Evolutionary conservation across 225 moss, liverwort and hornwort species (phyloP).

Genomic region (Sphagnum tenellum): DNA sequence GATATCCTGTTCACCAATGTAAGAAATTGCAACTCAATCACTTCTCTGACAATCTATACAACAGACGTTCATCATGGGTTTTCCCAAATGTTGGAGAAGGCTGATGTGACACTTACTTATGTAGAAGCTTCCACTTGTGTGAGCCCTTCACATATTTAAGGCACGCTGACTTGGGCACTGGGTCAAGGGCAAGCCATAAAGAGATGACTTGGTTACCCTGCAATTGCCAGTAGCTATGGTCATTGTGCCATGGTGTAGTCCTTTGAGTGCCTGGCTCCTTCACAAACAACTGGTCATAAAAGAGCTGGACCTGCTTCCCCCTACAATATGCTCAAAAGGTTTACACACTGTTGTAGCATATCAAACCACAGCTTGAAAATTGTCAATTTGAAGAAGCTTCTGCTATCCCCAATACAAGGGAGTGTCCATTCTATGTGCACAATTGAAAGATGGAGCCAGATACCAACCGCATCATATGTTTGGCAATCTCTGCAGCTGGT

Average conservation of each 20-base stretch:
- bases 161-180: conserved; percentile 69
- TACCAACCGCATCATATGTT: conserved; percentile 74
- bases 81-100: background rate
- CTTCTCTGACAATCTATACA: background rate
- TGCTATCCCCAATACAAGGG: too few species aligned
- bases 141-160: conserved; percentile 96
- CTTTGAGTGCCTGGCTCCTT: conserved; percentile 95
- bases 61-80: background rate
- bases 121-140: conserved; percentile 93
- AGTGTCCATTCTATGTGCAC: background rate
- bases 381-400: too few species aligned
- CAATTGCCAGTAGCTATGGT: conserved; percentile 97
- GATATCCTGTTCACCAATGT: conserved; percentile 41
- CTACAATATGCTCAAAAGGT: conserved; percentile 16
- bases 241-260: conserved; percentile 94
- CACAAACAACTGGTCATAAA: conserved; percentile 92
- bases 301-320: conserved; percentile 73
- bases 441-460: conserved; percentile 1
- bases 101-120: conserved; percentile 43
- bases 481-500: conserved; percentile 82
- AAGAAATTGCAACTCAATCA: background rate
- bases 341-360: too few species aligned
- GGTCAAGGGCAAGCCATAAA: conserved; percentile 88
- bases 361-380: too few species aligned
- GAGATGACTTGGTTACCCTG: conserved; percentile 83